Evolutionary conservation across 768 basidiomycete genomes (phyloP), one percentile per base, ranked within the genome.

Genomic region (Infundibulicybe gibba): DNA sequence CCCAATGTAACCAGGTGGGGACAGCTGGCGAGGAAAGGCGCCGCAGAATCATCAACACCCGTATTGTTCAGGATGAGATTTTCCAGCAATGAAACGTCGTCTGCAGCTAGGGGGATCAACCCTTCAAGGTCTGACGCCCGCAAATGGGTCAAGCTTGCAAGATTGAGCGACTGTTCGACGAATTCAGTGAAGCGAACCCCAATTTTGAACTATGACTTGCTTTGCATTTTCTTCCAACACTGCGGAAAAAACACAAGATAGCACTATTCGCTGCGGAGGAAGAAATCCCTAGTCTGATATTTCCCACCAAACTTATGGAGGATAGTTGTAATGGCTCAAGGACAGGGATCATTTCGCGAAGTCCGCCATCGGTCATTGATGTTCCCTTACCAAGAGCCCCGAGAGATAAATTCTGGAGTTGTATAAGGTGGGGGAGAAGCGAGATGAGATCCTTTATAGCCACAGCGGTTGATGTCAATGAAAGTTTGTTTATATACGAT

Each of bases 281-380:
- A 0, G 60, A 55, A n/a, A 65, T 43, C 6, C 79, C 80, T 14
- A 88, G 58, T 48, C 82, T 85, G 5, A 70, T 68, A 54, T 87
- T 88, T 6, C 80, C 80, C 6, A 83, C 83, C 6, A 88, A 65
- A 56, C 64, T 87, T 41, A 88, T 47, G 49, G 66, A 19, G 88
- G 62, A 17, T 58, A 49, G 10, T 51, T 35, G 49, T 64, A 71
- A 0, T 49, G 42, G 16, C 59, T 61, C 33, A 85, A 55, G 15
- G 65, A 48, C 8, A 8, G 25, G 25, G 25, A 25, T 8, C 8
- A 25, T 3, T 25, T 25, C 25, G 25, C 25, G 25, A 25, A 25
- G 59, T 85, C 81, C 13, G 69, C 79, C 66, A 87, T 66, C 2
- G 77, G 25, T 83, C 70, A 81, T 72, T 8, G 72, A 69, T 9